phyloP scores from a whole-genome alignment of 2,329 filamentous ascomycete species.

The Stachybotrys chlorohalonatus region DNA sequence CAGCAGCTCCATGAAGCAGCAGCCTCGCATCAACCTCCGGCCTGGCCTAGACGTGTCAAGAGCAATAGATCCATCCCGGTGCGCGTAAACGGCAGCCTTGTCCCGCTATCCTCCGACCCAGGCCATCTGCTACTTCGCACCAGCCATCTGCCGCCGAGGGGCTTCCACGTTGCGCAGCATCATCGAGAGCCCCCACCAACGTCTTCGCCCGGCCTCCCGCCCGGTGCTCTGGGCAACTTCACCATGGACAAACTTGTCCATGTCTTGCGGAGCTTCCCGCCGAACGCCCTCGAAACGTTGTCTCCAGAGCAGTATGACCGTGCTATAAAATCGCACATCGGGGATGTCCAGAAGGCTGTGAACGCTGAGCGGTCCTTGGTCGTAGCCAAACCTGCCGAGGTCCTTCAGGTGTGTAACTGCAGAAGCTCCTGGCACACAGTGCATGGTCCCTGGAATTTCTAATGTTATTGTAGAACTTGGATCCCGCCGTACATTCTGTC shows the following conservation, averaged over 20 bases:
- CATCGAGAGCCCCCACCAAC: neutral
- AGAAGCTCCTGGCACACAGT: neutral
- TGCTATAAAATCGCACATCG: slow-evolving; percentile 26
- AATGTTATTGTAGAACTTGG: neutral
- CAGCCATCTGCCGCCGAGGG: no score
- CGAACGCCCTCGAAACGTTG: slow-evolving; percentile 15
- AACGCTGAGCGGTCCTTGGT: slow-evolving; percentile 22
- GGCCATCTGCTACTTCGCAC: no score
- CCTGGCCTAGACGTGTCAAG: no score
- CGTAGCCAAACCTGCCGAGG: slow-evolving; percentile 19
- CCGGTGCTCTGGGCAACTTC: slow-evolving; percentile 1
- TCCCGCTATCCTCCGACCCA: no score
- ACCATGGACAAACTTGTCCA: slow-evolving; percentile 20
- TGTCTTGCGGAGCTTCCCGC: slow-evolving; percentile 33
- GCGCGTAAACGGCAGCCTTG: no score
- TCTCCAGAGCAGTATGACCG: slow-evolving; percentile 27
- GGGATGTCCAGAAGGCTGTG: slow-evolving; percentile 27
- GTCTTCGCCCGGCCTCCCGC: neutral
- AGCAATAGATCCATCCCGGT: no score
- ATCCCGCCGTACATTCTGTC: slow-evolving; percentile 40
- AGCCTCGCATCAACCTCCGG: no score
- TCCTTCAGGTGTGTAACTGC: slow-evolving; percentile 28
- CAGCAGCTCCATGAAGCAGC: no score
- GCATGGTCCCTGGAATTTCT: neutral
- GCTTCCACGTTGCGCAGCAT: neutral